Evolutionary conservation across 805 yeast genomes (phyloP).

Genomic region (Metschnikowia peoriensis): DNA sequence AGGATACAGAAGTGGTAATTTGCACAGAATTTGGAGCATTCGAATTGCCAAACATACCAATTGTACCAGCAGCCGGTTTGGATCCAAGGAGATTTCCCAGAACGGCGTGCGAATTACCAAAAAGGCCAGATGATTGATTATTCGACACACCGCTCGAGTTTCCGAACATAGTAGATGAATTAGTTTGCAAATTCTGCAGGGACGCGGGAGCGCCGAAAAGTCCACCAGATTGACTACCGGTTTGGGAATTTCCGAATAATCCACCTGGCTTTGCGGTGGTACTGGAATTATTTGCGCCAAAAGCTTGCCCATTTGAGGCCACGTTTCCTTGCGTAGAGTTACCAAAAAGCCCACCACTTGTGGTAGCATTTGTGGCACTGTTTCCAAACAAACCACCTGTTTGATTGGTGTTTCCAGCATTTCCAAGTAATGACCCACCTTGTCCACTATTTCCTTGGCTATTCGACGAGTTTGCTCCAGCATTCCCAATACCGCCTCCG

Average conservation of each 20-base stretch:
- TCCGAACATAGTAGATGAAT: constrained; percentile 3
- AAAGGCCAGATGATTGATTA: constrained; percentile 10
- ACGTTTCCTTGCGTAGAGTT: constrained; percentile 14
- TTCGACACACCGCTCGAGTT: background rate
- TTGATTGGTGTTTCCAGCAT: constrained; percentile 6
- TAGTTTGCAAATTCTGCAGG: background rate
- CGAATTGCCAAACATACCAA: constrained; percentile 10
- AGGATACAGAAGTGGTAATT: background rate
- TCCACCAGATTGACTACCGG: constrained; percentile 1
- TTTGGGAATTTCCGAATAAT: constrained; percentile 4
- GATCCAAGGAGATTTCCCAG: background rate
- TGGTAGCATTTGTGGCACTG: constrained; percentile 6
- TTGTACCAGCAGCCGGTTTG: background rate
- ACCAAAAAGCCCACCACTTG: constrained; percentile 22
- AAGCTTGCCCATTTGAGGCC: background rate
- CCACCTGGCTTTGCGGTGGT: background rate
- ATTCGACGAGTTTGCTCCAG: background rate
- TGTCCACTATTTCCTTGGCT: background rate
- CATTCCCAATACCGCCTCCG: constrained; percentile 7
- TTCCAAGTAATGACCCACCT: constrained; percentile 26
- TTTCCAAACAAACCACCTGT: constrained; percentile 24
- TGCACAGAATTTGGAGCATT: background rate
- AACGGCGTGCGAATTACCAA: constrained; percentile 6
- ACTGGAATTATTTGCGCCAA: background rate
- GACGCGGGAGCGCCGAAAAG: constrained; percentile 7